A percentile compares a stretch with the other conserved stretches of the same genome.
Evolutionary conservation across 179 eudicot genomes (phyloP).

Genomic region (Patellifolia procumbens): DNA sequence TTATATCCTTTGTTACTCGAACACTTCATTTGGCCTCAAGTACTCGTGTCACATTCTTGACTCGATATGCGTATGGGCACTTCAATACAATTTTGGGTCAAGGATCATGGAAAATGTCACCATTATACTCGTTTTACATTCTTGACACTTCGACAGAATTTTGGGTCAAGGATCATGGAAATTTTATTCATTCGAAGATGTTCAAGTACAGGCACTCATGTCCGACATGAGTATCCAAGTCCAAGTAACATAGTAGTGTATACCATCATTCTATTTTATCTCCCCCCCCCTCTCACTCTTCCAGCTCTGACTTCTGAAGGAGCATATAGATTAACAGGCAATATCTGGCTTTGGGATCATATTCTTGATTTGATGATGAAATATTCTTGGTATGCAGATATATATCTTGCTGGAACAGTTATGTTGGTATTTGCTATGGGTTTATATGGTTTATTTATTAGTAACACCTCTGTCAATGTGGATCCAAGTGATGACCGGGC

Average conservation of each 20-base stretch:
- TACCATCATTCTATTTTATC: background rate
- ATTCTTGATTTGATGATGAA: background rate
- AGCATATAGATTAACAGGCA: background rate
- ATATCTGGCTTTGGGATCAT: background rate
- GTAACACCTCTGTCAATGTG: constrained; percentile 52
- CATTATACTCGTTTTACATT: too few species aligned
- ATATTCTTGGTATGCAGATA: constrained; percentile 55
- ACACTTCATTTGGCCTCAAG: too few species aligned
- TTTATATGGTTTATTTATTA: constrained; percentile 80
- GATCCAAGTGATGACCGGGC: constrained; percentile 72
- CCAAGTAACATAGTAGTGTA: too few species aligned
- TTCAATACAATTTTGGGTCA: too few species aligned
- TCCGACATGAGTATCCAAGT: too few species aligned
- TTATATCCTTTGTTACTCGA: background rate
- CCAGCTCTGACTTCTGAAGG: background rate
- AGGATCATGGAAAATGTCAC: too few species aligned
- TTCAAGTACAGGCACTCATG: too few species aligned
- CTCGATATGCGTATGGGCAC: too few species aligned
- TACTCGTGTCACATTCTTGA: too few species aligned
- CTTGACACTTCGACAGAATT: too few species aligned
- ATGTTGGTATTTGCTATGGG: constrained; percentile 99
- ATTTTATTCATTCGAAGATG: too few species aligned
- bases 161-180: too few species aligned
- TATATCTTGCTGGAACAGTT: constrained; percentile 94
- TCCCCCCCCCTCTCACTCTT: background rate